Evolutionary conservation across 371 early-diverging fungal species (phyloP).

Genomic region (Mucor lusitanicus): DNA sequence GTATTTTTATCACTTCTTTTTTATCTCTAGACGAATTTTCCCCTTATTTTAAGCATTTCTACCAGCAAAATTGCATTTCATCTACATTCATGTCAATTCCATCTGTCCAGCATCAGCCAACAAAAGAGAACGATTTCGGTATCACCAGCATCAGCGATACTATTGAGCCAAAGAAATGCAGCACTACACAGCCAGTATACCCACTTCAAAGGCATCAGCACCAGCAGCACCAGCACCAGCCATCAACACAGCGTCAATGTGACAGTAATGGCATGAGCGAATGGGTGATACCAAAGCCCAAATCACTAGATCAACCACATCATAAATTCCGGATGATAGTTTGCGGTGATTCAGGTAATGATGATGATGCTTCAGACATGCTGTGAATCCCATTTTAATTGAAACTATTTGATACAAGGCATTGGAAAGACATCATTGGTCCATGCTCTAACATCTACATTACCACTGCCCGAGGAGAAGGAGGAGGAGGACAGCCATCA

Average conservation of each 20-base stretch:
- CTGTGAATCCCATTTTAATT: neutral
- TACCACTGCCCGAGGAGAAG: conserved; percentile 10
- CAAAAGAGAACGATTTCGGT: conserved; percentile 36
- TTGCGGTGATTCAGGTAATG: conserved; percentile 59
- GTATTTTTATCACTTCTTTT: neutral
- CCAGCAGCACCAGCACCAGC: neutral
- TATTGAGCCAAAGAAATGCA: neutral
- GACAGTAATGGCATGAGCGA: neutral
- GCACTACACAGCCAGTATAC: neutral
- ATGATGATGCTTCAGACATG: neutral
- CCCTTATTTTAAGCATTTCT: neutral
- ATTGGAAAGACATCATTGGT: conserved; percentile 58
- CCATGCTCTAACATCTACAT: conserved; percentile 37
- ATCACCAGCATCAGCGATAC: conserved; percentile 37
- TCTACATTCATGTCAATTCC: neutral
- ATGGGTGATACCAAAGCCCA: conserved; percentile 11
- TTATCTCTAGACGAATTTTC: neutral
- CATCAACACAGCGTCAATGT: neutral
- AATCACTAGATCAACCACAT: neutral
- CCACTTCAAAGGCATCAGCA: neutral
- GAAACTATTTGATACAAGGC: conserved; percentile 17
- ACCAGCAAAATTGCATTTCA: neutral
- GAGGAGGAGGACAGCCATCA: neutral
- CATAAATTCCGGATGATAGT: conserved; percentile 50
- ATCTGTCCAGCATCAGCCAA: neutral